Percentiles rank a stretch among this genome's conserved stretches.
phyloP scores from a whole-genome alignment of 2,329 filamentous ascomycete species.

The Nemania serpens region DNA sequence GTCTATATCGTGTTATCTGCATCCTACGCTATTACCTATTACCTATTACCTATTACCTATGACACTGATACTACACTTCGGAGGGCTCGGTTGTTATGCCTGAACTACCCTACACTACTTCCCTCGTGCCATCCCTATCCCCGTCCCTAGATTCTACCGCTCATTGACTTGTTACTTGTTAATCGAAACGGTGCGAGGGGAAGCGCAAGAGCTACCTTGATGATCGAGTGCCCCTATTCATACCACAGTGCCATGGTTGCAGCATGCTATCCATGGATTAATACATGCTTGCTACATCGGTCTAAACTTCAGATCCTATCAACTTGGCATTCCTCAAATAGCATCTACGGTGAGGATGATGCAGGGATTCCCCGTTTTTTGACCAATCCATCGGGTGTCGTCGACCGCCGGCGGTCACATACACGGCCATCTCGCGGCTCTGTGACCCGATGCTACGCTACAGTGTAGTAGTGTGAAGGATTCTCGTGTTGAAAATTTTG shows the following conservation, averaged over 20 bases:
- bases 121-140: neutral
- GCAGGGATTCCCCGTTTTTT: too few species aligned
- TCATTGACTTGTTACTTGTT: neutral
- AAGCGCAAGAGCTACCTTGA: neutral
- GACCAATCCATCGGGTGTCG: neutral
- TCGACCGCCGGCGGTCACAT: neutral
- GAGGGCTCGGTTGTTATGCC: neutral
- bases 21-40: neutral
- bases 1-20: neutral
- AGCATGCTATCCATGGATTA: neutral
- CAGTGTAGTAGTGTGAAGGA: neutral
- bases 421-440: neutral
- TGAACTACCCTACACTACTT: neutral
- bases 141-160: neutral
- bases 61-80: neutral
- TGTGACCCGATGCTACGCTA: neutral
- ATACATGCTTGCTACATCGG: neutral
- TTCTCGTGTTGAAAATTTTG: neutral
- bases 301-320: neutral
- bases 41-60: too few species aligned
- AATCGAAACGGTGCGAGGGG: neutral
- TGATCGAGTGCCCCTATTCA: neutral
- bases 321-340: neutral
- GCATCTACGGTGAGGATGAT: neutral
- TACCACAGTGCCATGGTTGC: neutral